phyloP scores from a whole-genome alignment of 495 filamentous ascomycete genomes.

The Aspergillus homomorphus region DNA sequence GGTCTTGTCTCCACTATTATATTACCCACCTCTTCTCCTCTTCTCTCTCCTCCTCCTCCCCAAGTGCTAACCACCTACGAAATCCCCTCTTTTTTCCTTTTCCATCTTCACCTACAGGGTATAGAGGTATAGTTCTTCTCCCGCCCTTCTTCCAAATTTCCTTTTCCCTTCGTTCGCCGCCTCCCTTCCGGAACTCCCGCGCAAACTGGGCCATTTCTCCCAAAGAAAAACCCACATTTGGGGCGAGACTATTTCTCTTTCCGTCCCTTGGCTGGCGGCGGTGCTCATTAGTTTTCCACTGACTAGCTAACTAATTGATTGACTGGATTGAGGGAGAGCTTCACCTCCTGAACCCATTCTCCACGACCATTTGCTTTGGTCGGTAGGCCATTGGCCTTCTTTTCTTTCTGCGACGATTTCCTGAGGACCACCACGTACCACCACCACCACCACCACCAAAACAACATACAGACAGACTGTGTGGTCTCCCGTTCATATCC shows the following conservation, averaged over 20 bases:
- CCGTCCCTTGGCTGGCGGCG: neutral
- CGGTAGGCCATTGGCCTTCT: neutral
- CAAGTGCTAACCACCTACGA: too few relatives aligned
- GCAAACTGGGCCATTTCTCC: too few relatives aligned
- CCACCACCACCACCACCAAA: neutral
- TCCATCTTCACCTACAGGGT: neutral
- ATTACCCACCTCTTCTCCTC: neutral
- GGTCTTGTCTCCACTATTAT: neutral
- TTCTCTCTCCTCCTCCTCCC: neutral
- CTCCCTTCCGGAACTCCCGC: too few relatives aligned
- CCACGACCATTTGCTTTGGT: neutral
- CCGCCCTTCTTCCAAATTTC: conserved; percentile 1
- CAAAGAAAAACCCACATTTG: neutral
- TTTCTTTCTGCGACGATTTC: neutral
- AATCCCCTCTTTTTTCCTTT: neutral
- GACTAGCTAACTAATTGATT: too few relatives aligned
- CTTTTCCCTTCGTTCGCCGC: conserved; percentile 1
- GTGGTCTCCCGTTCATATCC: neutral
- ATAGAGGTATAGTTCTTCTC: neutral
- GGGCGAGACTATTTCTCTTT: neutral
- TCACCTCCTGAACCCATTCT: neutral
- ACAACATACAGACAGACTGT: neutral
- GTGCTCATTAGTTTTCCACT: neutral
- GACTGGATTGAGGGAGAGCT: neutral
- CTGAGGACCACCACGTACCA: neutral